phyloP scores from a whole-genome alignment of 805 yeast genomes.

The Scheffersomyces amazonensis region DNA sequence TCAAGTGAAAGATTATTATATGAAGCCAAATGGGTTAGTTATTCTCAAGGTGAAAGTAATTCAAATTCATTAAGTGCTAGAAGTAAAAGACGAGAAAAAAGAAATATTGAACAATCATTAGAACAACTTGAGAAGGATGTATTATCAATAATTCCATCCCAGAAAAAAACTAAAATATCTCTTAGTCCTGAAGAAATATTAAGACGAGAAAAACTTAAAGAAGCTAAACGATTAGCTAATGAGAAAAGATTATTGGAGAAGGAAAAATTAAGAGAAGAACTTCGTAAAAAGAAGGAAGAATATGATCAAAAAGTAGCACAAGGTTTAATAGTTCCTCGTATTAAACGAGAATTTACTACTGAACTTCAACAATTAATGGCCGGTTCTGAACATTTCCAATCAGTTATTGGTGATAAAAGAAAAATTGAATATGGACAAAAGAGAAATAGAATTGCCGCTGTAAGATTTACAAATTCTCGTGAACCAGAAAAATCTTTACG shows the following conservation, averaged over 20 bases:
- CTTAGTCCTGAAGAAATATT: constrained; percentile 15
- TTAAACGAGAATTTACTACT: no score
- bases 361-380: no score
- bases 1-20: constrained; percentile 31
- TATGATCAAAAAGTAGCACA: background rate
- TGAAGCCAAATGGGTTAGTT: constrained; percentile 38
- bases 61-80: constrained; percentile 2
- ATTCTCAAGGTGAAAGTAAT: constrained; percentile 10
- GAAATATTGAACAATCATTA: constrained; percentile 8
- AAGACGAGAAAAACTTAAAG: no score
- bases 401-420: constrained; percentile 35
- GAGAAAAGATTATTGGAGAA: constrained; percentile 1
- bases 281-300: constrained; percentile 5
- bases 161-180: constrained; percentile 6
- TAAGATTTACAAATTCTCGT: constrained; percentile 24
- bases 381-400: constrained; percentile 36
- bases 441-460: constrained; percentile 27
- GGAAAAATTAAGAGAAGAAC: background rate
- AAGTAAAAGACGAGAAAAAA: constrained; percentile 8
- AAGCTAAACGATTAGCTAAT: constrained; percentile 7
- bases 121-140: constrained; percentile 15
- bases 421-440: constrained; percentile 30
- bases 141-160: constrained; percentile 1
- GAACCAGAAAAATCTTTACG: constrained; percentile 8
- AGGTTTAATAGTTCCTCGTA: background rate